Conservation (phyloP, 306 rosid genomes). For the Quercus glauca region DNA sequence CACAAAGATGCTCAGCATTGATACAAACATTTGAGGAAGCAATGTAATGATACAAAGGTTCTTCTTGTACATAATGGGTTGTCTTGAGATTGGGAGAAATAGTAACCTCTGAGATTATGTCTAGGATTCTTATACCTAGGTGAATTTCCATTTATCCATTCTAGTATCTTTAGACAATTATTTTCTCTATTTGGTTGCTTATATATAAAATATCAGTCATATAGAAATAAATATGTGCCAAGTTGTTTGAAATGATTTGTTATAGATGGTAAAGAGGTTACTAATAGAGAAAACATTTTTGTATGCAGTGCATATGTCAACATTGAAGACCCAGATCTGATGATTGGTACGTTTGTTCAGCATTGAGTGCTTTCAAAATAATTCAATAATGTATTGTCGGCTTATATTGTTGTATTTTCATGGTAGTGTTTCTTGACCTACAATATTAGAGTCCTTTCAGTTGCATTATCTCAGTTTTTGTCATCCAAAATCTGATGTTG, state of each 20-base stretch:
- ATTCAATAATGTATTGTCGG: not conserved
- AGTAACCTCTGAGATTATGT: slow-evolving; percentile 9
- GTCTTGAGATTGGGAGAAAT: slow-evolving; percentile 12
- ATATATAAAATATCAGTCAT: slow-evolving; percentile 1
- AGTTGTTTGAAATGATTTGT: slow-evolving; percentile 14
- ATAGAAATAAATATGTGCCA: slow-evolving; percentile 5
- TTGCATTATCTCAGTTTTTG: not conserved
- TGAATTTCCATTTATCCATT: not conserved
- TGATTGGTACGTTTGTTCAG: slow-evolving; percentile 23
- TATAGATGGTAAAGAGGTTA: slow-evolving; percentile 14
- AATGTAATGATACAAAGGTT: slow-evolving; percentile 14
- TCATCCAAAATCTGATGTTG: not conserved
- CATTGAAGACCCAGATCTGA: slow-evolving; percentile 22
- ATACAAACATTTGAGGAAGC: slow-evolving; percentile 10
- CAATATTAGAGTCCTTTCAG: not conserved
- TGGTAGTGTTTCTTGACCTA: not conserved
- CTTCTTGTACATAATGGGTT: slow-evolving; percentile 10
- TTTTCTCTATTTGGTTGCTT: not conserved
- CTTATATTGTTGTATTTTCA: not conserved
- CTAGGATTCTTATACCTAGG: slow-evolving; percentile 10
- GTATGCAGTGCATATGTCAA: slow-evolving; percentile 21
- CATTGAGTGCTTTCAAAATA: not conserved
- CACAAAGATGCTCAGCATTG: slow-evolving; percentile 8
- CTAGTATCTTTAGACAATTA: not conserved
- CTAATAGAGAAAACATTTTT: slow-evolving; percentile 11